Conservation (phyloP, 2,329 filamentous ascomycete species). For the Clarireedia homoeocarpa region DNA sequence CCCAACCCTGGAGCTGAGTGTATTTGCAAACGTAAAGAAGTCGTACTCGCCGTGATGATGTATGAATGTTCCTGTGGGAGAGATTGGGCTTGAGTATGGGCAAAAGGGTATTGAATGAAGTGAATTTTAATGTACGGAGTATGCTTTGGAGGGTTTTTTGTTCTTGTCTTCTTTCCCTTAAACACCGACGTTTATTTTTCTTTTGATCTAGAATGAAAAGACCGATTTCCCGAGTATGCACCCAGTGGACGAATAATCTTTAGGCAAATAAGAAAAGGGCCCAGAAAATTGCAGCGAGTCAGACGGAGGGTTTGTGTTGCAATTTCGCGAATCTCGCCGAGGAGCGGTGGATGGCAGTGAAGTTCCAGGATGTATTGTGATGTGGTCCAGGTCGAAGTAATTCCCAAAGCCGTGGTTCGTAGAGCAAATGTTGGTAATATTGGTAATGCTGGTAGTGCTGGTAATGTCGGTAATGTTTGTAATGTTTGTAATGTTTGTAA, state of each 20-base stretch:
- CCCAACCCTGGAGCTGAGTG: not conserved
- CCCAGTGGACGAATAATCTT: not conserved
- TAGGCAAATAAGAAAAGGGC: not conserved
- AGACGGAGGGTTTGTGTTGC: conserved; percentile 1
- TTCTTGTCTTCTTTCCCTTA: too few relatives aligned
- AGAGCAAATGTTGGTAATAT: not conserved
- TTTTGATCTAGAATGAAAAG: not conserved
- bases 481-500: not conserved
- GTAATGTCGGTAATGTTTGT: not conserved
- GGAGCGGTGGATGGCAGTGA: not conserved
- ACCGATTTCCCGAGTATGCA: not conserved
- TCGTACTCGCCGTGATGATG: not conserved
- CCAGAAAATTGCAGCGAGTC: conserved; percentile 3
- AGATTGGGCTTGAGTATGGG: not conserved
- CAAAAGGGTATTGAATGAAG: not conserved
- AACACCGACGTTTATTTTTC: not conserved
- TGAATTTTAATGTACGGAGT: too few relatives aligned
- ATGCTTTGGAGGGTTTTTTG: too few relatives aligned
- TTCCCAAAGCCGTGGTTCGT: conserved; percentile 2
- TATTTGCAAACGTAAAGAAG: too few relatives aligned
- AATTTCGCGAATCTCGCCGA: conserved; percentile 9
- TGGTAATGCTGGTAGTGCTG: not conserved
- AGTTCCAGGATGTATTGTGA: not conserved
- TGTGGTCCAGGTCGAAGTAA: not conserved
- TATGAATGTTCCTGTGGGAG: not conserved